These are phyloP conservation scores for Macrocybe gigantea DNA, from an alignment of 768 basidiomycete genomes.

Conservation along the genomic window DNA sequence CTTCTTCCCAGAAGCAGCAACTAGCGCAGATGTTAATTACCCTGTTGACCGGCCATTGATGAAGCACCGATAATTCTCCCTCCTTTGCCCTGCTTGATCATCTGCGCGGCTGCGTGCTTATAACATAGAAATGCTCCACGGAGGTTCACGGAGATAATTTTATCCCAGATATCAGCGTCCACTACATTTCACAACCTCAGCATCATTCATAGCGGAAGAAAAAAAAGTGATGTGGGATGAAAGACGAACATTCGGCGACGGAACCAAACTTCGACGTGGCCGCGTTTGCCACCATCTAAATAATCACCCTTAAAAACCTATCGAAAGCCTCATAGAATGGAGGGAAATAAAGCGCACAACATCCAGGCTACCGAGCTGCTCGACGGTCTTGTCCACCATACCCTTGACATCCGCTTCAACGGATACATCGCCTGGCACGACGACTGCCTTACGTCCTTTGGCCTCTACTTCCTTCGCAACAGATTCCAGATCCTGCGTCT, in stretches of 20 bases:
- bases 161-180: conserved; percentile 20
- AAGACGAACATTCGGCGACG: conserved; percentile 18
- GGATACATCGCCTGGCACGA: conserved; percentile 15
- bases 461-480: conserved; percentile 12
- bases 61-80: conserved; percentile 28
- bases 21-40: conserved; percentile 7
- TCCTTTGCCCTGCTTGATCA: conserved; percentile 29
- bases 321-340: not conserved
- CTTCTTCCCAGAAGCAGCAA: not conserved
- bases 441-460: conserved; percentile 7
- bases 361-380: conserved; percentile 19
- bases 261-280: conserved; percentile 16
- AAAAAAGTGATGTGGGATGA: not conserved
- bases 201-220: conserved; percentile 4
- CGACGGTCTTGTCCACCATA: conserved; percentile 16
- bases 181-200: conserved; percentile 8
- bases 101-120: conserved; percentile 24
- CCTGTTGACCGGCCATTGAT: conserved; percentile 26
- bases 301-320: not conserved
- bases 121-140: conserved; percentile 27
- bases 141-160: conserved; percentile 20
- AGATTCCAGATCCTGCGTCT: not conserved
- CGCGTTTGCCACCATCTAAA: conserved; percentile 31
- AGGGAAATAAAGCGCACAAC: conserved; percentile 18
- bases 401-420: conserved; percentile 14